A percentile compares a stretch with the other conserved stretches of the same genome.
These are phyloP conservation scores for Psidium friedrichsthalianum DNA, from an alignment of 345 rosid species.

Conservation along the genomic window DNA sequence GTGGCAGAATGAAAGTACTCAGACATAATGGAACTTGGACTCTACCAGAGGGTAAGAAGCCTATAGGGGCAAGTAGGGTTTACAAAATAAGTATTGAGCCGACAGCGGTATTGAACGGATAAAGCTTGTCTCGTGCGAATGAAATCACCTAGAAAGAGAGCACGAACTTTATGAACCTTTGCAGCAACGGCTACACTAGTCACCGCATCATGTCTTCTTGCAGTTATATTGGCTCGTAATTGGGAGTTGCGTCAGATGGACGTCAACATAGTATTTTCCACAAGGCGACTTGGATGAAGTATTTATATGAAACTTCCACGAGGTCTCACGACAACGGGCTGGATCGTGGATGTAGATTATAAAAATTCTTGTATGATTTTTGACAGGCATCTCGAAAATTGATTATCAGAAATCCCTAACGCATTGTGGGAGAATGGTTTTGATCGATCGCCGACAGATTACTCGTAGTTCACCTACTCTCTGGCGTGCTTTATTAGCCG, in stretches of 20 bases:
- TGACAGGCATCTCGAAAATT: neutral
- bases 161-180: neutral
- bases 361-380: neutral
- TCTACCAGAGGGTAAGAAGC: too few relatives aligned
- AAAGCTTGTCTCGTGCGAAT: neutral
- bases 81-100: neutral
- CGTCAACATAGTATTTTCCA: too few relatives aligned
- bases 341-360: neutral
- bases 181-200: neutral
- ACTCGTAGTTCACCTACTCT: neutral
- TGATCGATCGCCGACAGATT: neutral
- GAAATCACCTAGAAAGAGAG: neutral
- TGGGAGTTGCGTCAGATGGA: too few relatives aligned
- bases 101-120: neutral
- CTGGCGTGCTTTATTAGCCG: neutral
- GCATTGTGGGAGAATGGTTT: neutral
- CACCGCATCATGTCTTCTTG: too few relatives aligned
- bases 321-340: too few relatives aligned
- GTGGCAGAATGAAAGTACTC: neutral
- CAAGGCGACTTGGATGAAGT: too few relatives aligned
- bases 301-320: too few relatives aligned
- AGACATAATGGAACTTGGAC: neutral
- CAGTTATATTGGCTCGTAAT: too few relatives aligned
- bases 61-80: neutral
- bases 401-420: neutral